phyloP scores from a whole-genome alignment of 768 basidiomycete genomes.

The Phanerodontia chrysosporium region DNA sequence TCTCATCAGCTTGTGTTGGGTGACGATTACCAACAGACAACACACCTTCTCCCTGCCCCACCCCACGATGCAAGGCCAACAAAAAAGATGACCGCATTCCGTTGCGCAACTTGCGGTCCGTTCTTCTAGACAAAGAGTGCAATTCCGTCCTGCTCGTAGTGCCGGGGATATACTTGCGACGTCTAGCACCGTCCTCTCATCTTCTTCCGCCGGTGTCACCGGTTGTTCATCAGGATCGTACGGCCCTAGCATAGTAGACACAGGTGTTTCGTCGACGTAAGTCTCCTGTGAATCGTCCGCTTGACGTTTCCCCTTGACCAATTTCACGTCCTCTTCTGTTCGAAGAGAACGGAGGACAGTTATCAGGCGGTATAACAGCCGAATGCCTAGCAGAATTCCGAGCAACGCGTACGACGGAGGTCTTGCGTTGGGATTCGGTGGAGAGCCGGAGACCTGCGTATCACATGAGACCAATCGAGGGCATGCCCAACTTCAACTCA shows the following conservation, averaged over 20 bases:
- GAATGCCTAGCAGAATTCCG: constrained; percentile 64
- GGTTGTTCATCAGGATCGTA: constrained; percentile 50
- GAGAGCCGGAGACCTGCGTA: constrained; percentile 65
- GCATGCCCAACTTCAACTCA: constrained; percentile 26
- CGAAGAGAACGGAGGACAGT: constrained; percentile 36
- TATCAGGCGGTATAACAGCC: constrained; percentile 61
- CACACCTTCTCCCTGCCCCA: constrained; percentile 86
- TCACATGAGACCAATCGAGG: background rate
- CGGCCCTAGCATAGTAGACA: constrained; percentile 51
- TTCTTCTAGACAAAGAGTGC: constrained; percentile 83
- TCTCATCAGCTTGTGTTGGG: background rate
- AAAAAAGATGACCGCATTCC: constrained; percentile 87
- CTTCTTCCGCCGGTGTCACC: constrained; percentile 61
- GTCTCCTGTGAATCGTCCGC: constrained; percentile 33
- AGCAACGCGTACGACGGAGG: constrained; percentile 87
- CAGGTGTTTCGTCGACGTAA: constrained; percentile 55
- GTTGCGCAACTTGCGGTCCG: constrained; percentile 78
- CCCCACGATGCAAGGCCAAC: constrained; percentile 84
- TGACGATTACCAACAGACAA: background rate
- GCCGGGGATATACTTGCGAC: constrained; percentile 48
- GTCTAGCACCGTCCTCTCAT: constrained; percentile 64
- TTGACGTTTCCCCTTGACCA: constrained; percentile 33
- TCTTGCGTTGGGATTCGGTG: constrained; percentile 63
- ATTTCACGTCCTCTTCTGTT: constrained; percentile 14
- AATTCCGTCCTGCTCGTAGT: constrained; percentile 58